These are phyloP conservation scores for Pseudophaeomoniella oleicola DNA, from an alignment of 2,329 filamentous ascomycete genomes.

Conservation along the genomic window DNA sequence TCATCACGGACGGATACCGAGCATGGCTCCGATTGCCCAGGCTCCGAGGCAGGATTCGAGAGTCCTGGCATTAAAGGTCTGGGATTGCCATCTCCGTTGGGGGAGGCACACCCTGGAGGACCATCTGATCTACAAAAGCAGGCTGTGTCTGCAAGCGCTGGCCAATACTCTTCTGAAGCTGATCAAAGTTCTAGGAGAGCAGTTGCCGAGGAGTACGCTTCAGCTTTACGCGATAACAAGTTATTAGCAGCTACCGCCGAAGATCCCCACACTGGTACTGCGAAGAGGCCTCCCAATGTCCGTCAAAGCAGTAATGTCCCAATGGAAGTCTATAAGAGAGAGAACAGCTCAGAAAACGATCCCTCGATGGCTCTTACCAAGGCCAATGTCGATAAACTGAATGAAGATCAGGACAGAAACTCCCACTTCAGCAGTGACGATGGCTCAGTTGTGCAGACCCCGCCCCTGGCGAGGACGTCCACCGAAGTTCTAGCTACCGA, in stretches of 20 bases:
- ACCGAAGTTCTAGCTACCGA: too few relatives aligned
- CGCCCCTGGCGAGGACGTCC: too few relatives aligned
- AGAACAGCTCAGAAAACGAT: slow-evolving; percentile 22
- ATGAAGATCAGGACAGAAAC: too few relatives aligned
- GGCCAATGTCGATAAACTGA: slow-evolving; percentile 37
- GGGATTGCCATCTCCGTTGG: background rate
- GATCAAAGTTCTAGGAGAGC: slow-evolving; percentile 32
- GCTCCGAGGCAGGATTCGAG: background rate
- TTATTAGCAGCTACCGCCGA: slow-evolving; percentile 29
- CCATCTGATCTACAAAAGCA: background rate
- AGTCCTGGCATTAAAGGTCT: background rate
- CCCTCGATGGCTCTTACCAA: slow-evolving; percentile 26
- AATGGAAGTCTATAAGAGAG: slow-evolving; percentile 6
- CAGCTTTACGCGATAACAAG: slow-evolving; percentile 38
- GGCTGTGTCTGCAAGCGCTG: background rate
- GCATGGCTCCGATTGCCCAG: slow-evolving; percentile 9
- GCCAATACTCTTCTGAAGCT: slow-evolving; percentile 17
- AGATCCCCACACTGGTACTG: background rate
- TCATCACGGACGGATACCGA: slow-evolving; percentile 6
- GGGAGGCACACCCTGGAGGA: background rate
- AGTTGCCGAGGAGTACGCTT: slow-evolving; percentile 40
- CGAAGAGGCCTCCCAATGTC: background rate
- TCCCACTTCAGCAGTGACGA: too few relatives aligned
- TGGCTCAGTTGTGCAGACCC: too few relatives aligned
- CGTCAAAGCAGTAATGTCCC: background rate